Base-by-base conservation (phyloP, 345 rosid species). In the Nephelium lappaceum region DNA sequence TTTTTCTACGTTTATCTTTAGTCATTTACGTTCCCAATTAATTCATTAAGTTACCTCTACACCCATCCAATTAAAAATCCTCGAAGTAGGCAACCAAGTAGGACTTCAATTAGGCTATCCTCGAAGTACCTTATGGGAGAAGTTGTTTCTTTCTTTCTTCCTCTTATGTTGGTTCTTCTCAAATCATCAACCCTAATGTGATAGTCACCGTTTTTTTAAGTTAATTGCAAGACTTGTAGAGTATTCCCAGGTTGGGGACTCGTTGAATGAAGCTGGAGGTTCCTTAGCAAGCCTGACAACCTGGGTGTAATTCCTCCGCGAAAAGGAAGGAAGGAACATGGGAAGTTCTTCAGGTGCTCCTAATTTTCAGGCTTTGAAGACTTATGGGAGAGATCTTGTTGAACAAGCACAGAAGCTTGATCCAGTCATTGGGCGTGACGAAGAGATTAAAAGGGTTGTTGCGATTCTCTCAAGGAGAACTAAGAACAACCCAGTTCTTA, bases 351-450 rank as follows among this genome's bases (percentile, higher is more conserved):
- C 96, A 3, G 97, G 95, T 4, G 98, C 92, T 19, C 85, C 95
- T 0, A 87, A 61, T 41, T 93, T 90, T 45, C 97, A 95, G 75
- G 97, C 97, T 53, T 74, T 95, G 80, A 93, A 93, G 89, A 95
- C 95, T 23, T 93, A 95, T 24, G 99, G 98, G 6, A 87, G 97
- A 66, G 97, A 95, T 73, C 91, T 95, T 4, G 99, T 95, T 21
- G 97, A 95, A 80, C 91, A 90, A 73, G 99, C 96, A 5, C 97
- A 97, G 67, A 95, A 95, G 85, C 92, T 93, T 36, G 99, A 95
- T 77, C 98, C 97, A 0, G 98, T 95, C 7, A 93, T 95, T 25
- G 99, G 98, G 8, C 72, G 99, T 3, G 98, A 95, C 66, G 98
- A 95, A 51, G 99, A 93, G 78, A 95, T 95, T 12, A 81, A 95